Evolutionary conservation across 2,329 filamentous ascomycete species (phyloP).

Genomic region (Fusarium sp.): DNA sequence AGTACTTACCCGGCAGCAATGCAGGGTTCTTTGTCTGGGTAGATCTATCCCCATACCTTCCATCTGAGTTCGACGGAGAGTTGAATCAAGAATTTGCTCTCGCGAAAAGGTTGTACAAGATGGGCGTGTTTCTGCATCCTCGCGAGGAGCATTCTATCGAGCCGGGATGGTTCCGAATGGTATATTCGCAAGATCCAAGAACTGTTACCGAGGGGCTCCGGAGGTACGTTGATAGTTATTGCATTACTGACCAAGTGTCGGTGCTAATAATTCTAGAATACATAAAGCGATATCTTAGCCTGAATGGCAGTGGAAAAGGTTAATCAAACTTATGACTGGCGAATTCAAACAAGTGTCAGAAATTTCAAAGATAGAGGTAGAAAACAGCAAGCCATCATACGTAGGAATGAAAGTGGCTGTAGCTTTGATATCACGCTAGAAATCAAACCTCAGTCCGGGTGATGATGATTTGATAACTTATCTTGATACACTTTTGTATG

Average conservation of each 20-base stretch:
- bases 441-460: conserved; percentile 28
- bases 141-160: conserved; percentile 57
- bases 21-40: conserved; percentile 68
- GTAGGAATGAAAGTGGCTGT: background rate
- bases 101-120: conserved; percentile 53
- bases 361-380: conserved; percentile 17
- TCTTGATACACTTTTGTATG: background rate
- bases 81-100: conserved; percentile 55
- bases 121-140: conserved; percentile 61
- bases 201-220: conserved; percentile 51
- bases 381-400: background rate
- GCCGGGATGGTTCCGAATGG: conserved; percentile 63
- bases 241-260: background rate
- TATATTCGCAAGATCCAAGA: conserved; percentile 56
- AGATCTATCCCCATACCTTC: conserved; percentile 58
- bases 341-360: background rate
- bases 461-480: conserved; percentile 1
- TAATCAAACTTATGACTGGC: background rate
- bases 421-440: conserved; percentile 3
- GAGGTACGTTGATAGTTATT: conserved; percentile 40
- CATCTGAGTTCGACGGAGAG: conserved; percentile 41
- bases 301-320: background rate
- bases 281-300: conserved; percentile 19
- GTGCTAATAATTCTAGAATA: conserved; percentile 25
- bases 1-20: conserved; percentile 58